Percentiles rank a stretch among this genome's conserved stretches.
These are phyloP conservation scores for Cryptosporidium andersoni DNA, from an alignment of 169 alveolate genomes.

Conservation along the genomic window DNA sequence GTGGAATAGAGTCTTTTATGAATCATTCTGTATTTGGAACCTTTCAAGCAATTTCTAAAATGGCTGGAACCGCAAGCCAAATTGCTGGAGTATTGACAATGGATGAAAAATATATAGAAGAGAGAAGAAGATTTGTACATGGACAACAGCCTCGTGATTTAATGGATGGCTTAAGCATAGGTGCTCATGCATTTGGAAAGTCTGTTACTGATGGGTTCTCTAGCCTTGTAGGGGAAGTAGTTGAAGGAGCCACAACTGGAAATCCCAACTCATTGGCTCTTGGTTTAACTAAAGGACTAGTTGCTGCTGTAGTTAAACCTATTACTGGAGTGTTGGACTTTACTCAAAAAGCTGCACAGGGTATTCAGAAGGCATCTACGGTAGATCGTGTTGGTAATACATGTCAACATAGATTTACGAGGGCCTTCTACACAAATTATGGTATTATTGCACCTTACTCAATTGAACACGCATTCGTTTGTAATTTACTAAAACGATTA, in stretches of 20 bases:
- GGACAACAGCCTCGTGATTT: slow-evolving; percentile 77
- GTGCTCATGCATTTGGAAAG: slow-evolving; percentile 79
- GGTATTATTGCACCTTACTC: slow-evolving; percentile 38
- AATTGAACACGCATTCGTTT: slow-evolving; percentile 30
- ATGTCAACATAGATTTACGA: slow-evolving; percentile 26
- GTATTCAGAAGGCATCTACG: slow-evolving; percentile 73
- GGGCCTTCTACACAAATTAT: slow-evolving; percentile 34
- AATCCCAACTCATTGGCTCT: slow-evolving; percentile 71
- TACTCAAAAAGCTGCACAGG: slow-evolving; percentile 79
- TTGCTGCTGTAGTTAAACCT: slow-evolving; percentile 78
- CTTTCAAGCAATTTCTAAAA: slow-evolving; percentile 76
- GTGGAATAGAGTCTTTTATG: slow-evolving; percentile 76
- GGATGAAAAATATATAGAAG: slow-evolving; percentile 77
- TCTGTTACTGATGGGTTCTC: slow-evolving; percentile 80
- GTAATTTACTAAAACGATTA: slow-evolving; percentile 5
- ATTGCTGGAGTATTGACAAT: slow-evolving; percentile 77
- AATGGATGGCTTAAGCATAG: slow-evolving; percentile 77
- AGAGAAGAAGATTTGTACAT: slow-evolving; percentile 73
- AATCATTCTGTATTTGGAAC: slow-evolving; percentile 78
- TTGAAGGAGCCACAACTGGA: slow-evolving; percentile 68
- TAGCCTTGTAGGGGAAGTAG: slow-evolving; percentile 71
- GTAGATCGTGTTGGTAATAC: slow-evolving; percentile 62
- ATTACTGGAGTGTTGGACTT: slow-evolving; percentile 79
- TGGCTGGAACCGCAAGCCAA: slow-evolving; percentile 80
- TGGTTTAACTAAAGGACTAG: slow-evolving; percentile 78